These are phyloP conservation scores for Pleurostoma richardsiae DNA, from an alignment of 2,329 filamentous ascomycete species.

Conservation along the genomic window DNA sequence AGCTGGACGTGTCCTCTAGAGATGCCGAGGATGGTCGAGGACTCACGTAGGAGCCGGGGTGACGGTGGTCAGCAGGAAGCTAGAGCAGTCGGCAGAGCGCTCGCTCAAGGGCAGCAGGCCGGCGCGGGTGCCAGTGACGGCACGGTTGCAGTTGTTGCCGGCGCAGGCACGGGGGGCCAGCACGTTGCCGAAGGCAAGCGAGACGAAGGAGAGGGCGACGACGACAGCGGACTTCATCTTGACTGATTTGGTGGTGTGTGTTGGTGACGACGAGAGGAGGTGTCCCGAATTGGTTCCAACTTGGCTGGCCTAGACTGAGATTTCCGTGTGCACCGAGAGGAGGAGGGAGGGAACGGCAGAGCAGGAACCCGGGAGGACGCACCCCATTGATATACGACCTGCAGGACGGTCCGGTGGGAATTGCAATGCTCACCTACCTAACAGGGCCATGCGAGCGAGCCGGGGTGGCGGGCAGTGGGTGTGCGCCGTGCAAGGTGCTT, in stretches of 20 bases:
- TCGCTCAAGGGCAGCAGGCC: conserved; percentile 25
- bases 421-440: neutral
- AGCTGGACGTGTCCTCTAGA: neutral
- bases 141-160: conserved; percentile 42
- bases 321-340: neutral
- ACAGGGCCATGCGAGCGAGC: neutral
- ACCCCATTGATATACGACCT: too few species aligned
- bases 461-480: neutral
- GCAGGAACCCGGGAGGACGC: neutral
- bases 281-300: neutral
- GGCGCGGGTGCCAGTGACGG: conserved; percentile 35
- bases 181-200: conserved; percentile 27
- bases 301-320: neutral
- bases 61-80: conserved; percentile 32
- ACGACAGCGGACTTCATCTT: conserved; percentile 35
- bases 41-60: conserved; percentile 34
- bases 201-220: conserved; percentile 29
- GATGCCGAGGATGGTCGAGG: neutral
- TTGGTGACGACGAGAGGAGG: conserved; percentile 9
- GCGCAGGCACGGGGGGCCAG: conserved; percentile 28
- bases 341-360: neutral
- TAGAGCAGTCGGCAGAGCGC: conserved; percentile 33
- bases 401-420: too few species aligned
- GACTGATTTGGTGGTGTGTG: conserved; percentile 12
- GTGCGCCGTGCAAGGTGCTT: too few species aligned